Percentiles rank a stretch among this genome's conserved stretches.
Evolutionary conservation across 768 basidiomycete species (phyloP).

Genomic region (Cystobasidium onofrii): DNA sequence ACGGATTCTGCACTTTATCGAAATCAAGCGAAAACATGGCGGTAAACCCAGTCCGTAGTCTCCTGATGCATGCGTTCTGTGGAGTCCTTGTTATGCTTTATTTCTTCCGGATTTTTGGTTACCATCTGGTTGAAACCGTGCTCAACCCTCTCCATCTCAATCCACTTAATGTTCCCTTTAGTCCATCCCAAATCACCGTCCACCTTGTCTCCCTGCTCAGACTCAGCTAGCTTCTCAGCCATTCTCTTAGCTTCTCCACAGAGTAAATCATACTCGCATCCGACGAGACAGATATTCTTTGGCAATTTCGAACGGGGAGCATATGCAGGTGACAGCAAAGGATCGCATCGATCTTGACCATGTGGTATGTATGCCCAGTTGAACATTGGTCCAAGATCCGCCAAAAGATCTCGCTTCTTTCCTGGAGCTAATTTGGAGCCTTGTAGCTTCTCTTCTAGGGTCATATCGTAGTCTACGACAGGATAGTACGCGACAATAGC

Average conservation of each 20-base stretch:
- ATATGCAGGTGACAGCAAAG: conserved; percentile 18
- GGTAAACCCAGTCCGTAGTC: not conserved
- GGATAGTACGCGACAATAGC: conserved; percentile 30
- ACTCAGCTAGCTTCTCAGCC: conserved; percentile 10
- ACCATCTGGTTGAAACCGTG: conserved; percentile 28
- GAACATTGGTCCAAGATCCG: conserved; percentile 24
- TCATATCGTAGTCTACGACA: conserved; percentile 9
- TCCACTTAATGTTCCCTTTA: conserved; percentile 23
- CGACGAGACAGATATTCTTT: not conserved
- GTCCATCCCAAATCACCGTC: not conserved
- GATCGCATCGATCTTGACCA: conserved; percentile 1
- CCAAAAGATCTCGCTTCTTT: conserved; percentile 9
- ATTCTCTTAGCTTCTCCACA: conserved; percentile 12
- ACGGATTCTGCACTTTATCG: too few relatives aligned
- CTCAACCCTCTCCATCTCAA: conserved; percentile 1
- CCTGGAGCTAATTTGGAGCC: conserved; percentile 19
- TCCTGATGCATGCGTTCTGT: not conserved
- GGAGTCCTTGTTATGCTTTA: not conserved
- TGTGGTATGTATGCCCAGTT: conserved; percentile 19
- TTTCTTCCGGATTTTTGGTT: not conserved
- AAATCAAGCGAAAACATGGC: not conserved
- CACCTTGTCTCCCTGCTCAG: not conserved
- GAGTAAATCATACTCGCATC: conserved; percentile 26
- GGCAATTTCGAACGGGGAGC: not conserved
- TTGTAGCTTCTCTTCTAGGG: not conserved